phyloP scores from a whole-genome alignment of 768 basidiomycete species.

The Boletus insuetus region DNA sequence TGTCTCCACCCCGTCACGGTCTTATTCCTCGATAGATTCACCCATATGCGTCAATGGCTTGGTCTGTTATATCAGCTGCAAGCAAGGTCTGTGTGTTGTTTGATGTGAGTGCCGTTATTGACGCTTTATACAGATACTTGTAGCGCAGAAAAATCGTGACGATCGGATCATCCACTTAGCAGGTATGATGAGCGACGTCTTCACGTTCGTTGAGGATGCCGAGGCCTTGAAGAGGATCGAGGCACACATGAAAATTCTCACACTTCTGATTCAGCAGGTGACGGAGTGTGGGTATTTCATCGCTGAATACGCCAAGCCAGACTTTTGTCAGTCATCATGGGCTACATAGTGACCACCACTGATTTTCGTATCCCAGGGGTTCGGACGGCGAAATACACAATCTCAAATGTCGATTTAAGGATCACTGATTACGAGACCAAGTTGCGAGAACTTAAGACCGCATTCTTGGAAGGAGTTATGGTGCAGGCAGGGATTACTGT shows the following conservation, averaged over 20 bases:
- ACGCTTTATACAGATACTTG: background rate
- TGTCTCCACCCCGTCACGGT: too few relatives aligned
- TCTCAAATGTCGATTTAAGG: background rate
- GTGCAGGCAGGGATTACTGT: background rate
- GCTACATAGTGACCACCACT: background rate
- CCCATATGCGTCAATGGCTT: background rate
- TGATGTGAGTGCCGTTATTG: background rate
- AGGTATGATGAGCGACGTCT: background rate
- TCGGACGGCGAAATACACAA: background rate
- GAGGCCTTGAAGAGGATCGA: background rate
- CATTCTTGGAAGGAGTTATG: background rate
- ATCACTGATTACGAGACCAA: background rate
- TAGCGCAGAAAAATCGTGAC: background rate
- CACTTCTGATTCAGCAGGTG: background rate
- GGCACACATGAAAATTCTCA: background rate
- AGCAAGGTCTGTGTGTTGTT: background rate
- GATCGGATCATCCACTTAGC: background rate
- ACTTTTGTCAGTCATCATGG: background rate
- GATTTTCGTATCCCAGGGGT: background rate
- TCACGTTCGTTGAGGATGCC: background rate
- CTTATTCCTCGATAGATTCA: too few relatives aligned
- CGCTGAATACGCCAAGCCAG: background rate
- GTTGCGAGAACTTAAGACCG: background rate
- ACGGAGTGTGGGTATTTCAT: slow-evolving; percentile 4
- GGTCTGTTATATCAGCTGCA: background rate